Evolutionary conservation across 2,329 filamentous ascomycete species (phyloP).

Genomic region (Dryadomyces sulphureus): DNA sequence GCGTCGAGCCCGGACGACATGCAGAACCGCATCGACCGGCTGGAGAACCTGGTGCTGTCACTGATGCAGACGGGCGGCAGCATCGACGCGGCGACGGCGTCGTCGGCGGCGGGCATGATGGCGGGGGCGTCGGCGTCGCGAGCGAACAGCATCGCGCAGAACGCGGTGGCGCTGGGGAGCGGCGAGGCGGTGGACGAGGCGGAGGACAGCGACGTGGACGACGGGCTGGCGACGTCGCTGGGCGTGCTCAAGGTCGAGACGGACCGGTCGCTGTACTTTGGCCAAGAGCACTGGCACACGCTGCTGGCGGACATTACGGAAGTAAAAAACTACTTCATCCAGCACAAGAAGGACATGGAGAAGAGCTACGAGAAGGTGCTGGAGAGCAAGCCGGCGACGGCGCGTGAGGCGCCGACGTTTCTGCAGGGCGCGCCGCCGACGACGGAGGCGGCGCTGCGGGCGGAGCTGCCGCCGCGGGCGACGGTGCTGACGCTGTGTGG

Average conservation of each 20-base stretch:
- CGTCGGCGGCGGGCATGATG: constrained; percentile 13
- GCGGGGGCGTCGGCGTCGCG: constrained; percentile 15
- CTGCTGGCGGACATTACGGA: constrained; percentile 74
- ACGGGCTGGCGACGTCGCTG: constrained; percentile 54
- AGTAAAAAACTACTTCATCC: constrained; percentile 78
- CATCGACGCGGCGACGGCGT: constrained; percentile 22
- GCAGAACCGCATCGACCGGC: constrained; percentile 92
- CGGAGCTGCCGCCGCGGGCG: constrained; percentile 65
- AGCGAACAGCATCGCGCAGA: constrained; percentile 29
- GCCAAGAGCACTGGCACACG: constrained; percentile 71
- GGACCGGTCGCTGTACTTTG: constrained; percentile 67
- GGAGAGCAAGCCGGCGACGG: constrained; percentile 45
- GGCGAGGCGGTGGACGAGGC: constrained; percentile 19
- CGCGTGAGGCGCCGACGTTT: constrained; percentile 56
- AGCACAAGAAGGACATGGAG: constrained; percentile 80
- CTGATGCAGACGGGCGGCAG: constrained; percentile 76
- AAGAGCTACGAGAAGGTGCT: constrained; percentile 65
- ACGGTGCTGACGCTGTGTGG: constrained; percentile 74
- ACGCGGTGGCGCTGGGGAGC: background rate
- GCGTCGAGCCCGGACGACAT: constrained; percentile 71
- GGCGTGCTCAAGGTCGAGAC: constrained; percentile 71
- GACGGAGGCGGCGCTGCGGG: constrained; percentile 62
- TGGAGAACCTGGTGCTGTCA: constrained; percentile 83
- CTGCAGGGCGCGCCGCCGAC: constrained; percentile 62
- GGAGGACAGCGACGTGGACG: constrained; percentile 49